Evolutionary conservation across 1,139 yeast genomes (phyloP).

Genomic region (Meyerozyma elateridarum): DNA sequence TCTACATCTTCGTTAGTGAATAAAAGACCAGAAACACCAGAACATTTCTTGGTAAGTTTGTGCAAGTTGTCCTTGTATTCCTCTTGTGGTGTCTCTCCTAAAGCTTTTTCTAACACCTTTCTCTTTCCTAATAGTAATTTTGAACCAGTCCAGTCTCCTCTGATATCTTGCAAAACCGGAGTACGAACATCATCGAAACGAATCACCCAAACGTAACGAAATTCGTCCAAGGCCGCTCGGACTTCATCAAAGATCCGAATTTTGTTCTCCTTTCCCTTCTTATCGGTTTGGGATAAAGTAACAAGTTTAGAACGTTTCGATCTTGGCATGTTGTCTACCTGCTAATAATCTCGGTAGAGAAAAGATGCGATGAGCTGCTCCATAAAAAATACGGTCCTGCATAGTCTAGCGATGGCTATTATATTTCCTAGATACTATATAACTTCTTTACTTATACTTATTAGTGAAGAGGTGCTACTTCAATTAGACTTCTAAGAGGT

Average conservation of each 20-base stretch:
- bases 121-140: slow-evolving; percentile 86
- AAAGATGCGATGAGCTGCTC: slow-evolving; percentile 5
- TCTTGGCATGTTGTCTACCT: slow-evolving; percentile 89
- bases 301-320: slow-evolving; percentile 91
- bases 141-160: slow-evolving; percentile 90
- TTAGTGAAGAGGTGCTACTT: neutral
- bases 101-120: slow-evolving; percentile 86
- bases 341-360: too few species aligned
- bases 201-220: slow-evolving; percentile 78
- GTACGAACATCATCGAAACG: slow-evolving; percentile 91
- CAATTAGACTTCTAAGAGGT: neutral
- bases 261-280: slow-evolving; percentile 91
- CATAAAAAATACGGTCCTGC: slow-evolving; percentile 2
- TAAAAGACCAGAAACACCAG: slow-evolving; percentile 81
- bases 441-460: too few species aligned
- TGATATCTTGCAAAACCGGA: slow-evolving; percentile 87
- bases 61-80: slow-evolving; percentile 85
- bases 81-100: slow-evolving; percentile 82
- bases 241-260: slow-evolving; percentile 88
- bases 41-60: slow-evolving; percentile 52
- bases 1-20: slow-evolving; percentile 84
- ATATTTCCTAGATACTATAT: too few species aligned
- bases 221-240: slow-evolving; percentile 73
- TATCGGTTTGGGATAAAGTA: slow-evolving; percentile 93
- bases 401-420: too few species aligned